A percentile compares a stretch with the other conserved stretches of the same genome.
phyloP scores from a whole-genome alignment of 2,329 filamentous ascomycete genomes.

The Phialemonium atrogriseum region DNA sequence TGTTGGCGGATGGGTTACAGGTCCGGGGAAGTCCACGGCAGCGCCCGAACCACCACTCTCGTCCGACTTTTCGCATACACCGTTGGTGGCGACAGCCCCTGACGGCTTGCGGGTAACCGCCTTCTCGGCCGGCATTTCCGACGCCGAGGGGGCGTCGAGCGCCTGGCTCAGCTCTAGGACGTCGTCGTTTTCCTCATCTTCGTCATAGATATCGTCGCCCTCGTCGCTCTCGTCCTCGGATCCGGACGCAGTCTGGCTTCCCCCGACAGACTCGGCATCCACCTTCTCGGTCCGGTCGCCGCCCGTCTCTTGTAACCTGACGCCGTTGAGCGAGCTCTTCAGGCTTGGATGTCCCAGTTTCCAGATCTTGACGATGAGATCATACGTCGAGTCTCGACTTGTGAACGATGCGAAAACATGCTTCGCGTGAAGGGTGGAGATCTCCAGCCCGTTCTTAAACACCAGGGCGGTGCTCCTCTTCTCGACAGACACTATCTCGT shows the following conservation, averaged over 20 bases:
- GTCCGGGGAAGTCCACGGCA: slow-evolving; percentile 69
- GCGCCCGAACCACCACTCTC: too few species aligned
- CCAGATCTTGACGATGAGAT: slow-evolving; percentile 96
- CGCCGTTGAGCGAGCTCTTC: slow-evolving; percentile 84
- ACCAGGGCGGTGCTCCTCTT: slow-evolving; percentile 93
- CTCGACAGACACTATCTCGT: slow-evolving; percentile 93
- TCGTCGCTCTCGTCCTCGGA: slow-evolving; percentile 59
- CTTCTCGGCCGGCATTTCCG: slow-evolving; percentile 53
- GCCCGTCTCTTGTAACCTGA: slow-evolving; percentile 69
- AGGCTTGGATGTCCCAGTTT: slow-evolving; percentile 90
- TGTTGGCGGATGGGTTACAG: slow-evolving; percentile 71
- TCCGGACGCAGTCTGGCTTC: slow-evolving; percentile 45
- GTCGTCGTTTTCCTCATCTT: slow-evolving; percentile 69
- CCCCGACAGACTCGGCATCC: slow-evolving; percentile 40
- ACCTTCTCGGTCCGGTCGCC: slow-evolving; percentile 89
- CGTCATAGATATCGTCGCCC: slow-evolving; percentile 72
- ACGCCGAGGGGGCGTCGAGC: slow-evolving; percentile 28
- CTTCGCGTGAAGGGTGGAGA: slow-evolving; percentile 89
- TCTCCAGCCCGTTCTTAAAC: slow-evolving; percentile 96
- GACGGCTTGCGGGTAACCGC: slow-evolving; percentile 65
- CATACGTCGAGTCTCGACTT: slow-evolving; percentile 90
- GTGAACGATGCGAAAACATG: slow-evolving; percentile 95
- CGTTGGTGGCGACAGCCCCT: slow-evolving; percentile 38
- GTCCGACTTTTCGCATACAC: slow-evolving; percentile 38
- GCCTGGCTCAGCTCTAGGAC: slow-evolving; percentile 23